These are phyloP conservation scores for Juncus effusus DNA, from an alignment of 176 grass and related monocot species.

Conservation along the genomic window DNA sequence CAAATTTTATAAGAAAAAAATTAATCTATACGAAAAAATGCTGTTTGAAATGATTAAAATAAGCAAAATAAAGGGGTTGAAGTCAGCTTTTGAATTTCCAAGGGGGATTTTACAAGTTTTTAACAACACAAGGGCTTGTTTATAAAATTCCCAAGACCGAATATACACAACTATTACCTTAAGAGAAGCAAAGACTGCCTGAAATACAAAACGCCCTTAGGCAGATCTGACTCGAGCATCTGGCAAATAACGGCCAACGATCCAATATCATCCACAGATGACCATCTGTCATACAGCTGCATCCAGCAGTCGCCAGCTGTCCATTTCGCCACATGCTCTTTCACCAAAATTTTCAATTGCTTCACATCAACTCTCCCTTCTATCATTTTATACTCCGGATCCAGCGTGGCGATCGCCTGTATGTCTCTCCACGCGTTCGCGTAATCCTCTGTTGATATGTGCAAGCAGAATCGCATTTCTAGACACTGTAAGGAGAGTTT, in stretches of 20 bases:
- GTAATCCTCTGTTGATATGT: conserved; percentile 85
- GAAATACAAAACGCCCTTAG: conserved; percentile 94
- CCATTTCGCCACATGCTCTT: conserved; percentile 93
- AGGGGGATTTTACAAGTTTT: no score
- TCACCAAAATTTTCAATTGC: conserved; percentile 75
- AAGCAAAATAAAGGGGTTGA: no score
- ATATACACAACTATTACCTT: conserved; percentile 66
- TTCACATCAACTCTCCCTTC: conserved; percentile 70
- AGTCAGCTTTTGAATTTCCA: no score
- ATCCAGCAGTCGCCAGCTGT: conserved; percentile 97
- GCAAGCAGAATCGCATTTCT: conserved; percentile 91
- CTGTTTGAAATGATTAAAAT: no score
- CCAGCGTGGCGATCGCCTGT: conserved; percentile 80
- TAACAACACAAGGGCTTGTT: no score
- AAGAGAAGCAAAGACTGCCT: conserved; percentile 98
- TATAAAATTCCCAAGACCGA: no score
- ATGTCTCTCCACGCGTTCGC: conserved; percentile 81
- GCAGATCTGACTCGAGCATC: conserved; percentile 94
- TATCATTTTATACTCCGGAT: conserved; percentile 89
- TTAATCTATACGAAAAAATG: no score
- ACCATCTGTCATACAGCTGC: conserved; percentile 95
- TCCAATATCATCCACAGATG: conserved; percentile 95
- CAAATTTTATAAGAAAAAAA: no score
- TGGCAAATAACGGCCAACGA: conserved; percentile 97
- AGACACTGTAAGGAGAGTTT: conserved; percentile 81